Base-by-base conservation (phyloP, 2,329 filamentous ascomycete species). In the Xylaria sp. region DNA sequence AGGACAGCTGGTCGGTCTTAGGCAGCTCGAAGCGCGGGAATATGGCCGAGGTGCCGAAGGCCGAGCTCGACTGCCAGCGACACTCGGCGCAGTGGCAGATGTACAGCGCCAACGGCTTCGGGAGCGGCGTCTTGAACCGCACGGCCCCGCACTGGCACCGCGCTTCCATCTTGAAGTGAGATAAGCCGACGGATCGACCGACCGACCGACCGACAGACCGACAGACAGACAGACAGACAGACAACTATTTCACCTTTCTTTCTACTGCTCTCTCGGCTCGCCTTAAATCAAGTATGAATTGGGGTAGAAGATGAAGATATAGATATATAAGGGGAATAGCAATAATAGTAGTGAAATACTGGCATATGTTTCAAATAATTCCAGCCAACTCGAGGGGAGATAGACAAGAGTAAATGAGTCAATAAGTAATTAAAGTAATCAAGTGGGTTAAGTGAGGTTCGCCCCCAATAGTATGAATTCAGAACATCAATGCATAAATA, bases 61-160 rank as follows among this genome's bases (percentile, higher is more conserved):
- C 89, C 8, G 88, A 90, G 63, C 87, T 83, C 35, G 88, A 88
- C 80, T 92, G 90, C 66, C 86, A 84, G 57, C 87, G 86, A 78
- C 91, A 93, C 76, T 90, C 86, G 64, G 83, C 80, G 78, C 91
- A 93, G 80, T 92, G 91, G 80, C 91, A 93, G 76, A 92, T 88
- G 78, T 90, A 92, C 60, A 92, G 81, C n/a, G 86, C 86, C 51
- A 91, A 79, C 0, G 91, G 90, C 66, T 85, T 82, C 3, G 83
- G 78, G 0, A 86, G 79, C 0, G 91, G 89, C 35, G 90, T 91
- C 70, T 82, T 86, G 82, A 92, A 92, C 44, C 77, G 75, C 62
- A 92, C 84, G 18, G 85, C 80, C 61, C 88, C 88, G 81, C 91
- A 93, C 78, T 92, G 88, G 76, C 90, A 92, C 61, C 81, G 81